Percentiles rank a stretch among this genome's conserved stretches.
Evolutionary conservation across 768 basidiomycete species (phyloP).

Genomic region (Thelephora aurantiotincta): DNA sequence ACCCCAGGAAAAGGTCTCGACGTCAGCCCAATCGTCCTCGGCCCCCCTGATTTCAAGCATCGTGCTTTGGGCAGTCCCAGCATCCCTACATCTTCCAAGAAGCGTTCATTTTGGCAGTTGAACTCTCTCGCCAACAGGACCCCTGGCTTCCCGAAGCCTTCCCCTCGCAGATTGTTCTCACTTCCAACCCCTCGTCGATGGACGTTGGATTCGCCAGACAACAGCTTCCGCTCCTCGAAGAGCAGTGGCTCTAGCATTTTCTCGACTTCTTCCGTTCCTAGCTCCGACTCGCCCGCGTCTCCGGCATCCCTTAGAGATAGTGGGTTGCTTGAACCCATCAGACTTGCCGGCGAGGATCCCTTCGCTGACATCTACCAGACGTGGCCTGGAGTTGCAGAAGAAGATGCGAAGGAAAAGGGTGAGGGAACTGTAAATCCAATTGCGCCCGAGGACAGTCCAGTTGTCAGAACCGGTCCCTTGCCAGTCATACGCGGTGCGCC

Average conservation of each 20-base stretch:
- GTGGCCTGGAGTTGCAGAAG: slow-evolving; percentile 10
- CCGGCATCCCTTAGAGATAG: slow-evolving; percentile 4
- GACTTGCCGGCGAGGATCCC: slow-evolving; percentile 14
- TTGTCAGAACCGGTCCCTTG: slow-evolving; percentile 25
- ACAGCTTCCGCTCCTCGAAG: slow-evolving; percentile 3
- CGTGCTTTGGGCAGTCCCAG: slow-evolving; percentile 24
- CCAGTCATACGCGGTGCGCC: slow-evolving; percentile 6
- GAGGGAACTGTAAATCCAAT: slow-evolving; percentile 17
- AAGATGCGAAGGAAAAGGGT: slow-evolving; percentile 17
- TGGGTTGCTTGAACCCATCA: slow-evolving; percentile 12
- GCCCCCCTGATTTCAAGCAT: slow-evolving; percentile 19
- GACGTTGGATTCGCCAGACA: not conserved
- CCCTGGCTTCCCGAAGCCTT: slow-evolving; percentile 6
- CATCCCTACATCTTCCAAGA: not conserved
- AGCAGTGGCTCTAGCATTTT: slow-evolving; percentile 10
- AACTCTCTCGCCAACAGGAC: slow-evolving; percentile 6
- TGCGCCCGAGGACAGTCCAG: slow-evolving; percentile 30
- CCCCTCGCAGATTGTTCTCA: slow-evolving; percentile 9
- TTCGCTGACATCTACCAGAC: slow-evolving; percentile 7
- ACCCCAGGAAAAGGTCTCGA: slow-evolving; percentile 16
- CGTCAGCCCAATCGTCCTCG: slow-evolving; percentile 18
- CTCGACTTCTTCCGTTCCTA: slow-evolving; percentile 17
- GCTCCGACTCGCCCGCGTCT: slow-evolving; percentile 16
- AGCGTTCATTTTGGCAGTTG: slow-evolving; percentile 3
- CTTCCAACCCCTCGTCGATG: slow-evolving; percentile 1